phyloP scores from a whole-genome alignment of 2,329 filamentous ascomycete species.

The Fusarium sp. region DNA sequence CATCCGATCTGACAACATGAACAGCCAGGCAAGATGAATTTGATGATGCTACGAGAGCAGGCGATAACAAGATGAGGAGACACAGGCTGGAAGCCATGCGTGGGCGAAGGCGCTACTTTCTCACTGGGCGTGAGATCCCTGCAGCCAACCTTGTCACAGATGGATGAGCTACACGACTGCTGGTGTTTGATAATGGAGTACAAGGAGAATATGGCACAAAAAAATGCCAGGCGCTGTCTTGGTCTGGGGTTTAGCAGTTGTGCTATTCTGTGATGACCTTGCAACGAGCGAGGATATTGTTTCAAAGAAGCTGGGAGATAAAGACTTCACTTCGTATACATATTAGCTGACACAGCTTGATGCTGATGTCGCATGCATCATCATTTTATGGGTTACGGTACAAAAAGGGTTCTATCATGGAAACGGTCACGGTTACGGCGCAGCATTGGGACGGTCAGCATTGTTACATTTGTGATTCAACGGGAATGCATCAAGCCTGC shows the following conservation, averaged over 20 bases:
- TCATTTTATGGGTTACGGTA: slow-evolving; percentile 43
- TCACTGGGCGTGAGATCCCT: slow-evolving; percentile 42
- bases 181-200: slow-evolving; percentile 20
- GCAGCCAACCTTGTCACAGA: slow-evolving; percentile 28
- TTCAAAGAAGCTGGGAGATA: slow-evolving; percentile 15
- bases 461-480: slow-evolving; percentile 11
- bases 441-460: slow-evolving; percentile 31
- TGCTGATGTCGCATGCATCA: slow-evolving; percentile 39
- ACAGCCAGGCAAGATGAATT: slow-evolving; percentile 19
- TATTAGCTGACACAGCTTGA: slow-evolving; percentile 40
- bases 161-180: slow-evolving; percentile 30
- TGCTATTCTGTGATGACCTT: slow-evolving; percentile 13
- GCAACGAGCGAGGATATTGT: slow-evolving; percentile 13
- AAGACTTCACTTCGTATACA: slow-evolving; percentile 40
- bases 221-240: slow-evolving; percentile 15
- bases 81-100: slow-evolving; percentile 28
- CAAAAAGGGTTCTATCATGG: slow-evolving; percentile 41
- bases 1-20: slow-evolving; percentile 21
- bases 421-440: slow-evolving; percentile 30
- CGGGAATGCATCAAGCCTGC: slow-evolving; percentile 18
- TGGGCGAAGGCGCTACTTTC: slow-evolving; percentile 41
- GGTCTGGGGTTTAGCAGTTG: slow-evolving; percentile 19
- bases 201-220: slow-evolving; percentile 29
- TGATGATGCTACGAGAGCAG: slow-evolving; percentile 26
- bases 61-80: slow-evolving; percentile 25